Conservation (phyloP, 176 grass and related monocot genomes). For the Cenchrus purpureus region DNA sequence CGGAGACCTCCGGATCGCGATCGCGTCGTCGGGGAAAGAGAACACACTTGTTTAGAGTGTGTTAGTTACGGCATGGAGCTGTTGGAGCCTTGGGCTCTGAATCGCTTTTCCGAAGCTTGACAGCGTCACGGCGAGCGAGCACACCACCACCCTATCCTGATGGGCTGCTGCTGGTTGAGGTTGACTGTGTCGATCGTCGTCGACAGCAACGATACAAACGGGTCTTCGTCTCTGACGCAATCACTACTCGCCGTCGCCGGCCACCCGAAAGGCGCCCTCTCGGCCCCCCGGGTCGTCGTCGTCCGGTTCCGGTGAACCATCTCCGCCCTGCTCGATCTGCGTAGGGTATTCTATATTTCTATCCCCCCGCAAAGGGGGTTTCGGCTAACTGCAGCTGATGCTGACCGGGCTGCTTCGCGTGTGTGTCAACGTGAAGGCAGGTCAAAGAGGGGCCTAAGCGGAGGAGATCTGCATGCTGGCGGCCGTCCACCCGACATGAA, state of each 20-base stretch:
- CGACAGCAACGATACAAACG: constrained; percentile 38
- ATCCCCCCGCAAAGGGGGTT: not conserved
- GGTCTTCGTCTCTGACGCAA: constrained; percentile 36
- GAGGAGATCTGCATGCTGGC: constrained; percentile 8
- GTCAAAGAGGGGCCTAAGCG: not conserved
- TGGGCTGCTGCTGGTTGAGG: not conserved
- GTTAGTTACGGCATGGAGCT: constrained; percentile 25
- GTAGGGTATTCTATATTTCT: not conserved
- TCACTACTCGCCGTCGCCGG: constrained; percentile 21
- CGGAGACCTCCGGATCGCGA: not conserved
- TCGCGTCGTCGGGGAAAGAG: not conserved
- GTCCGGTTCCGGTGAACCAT: constrained; percentile 39
- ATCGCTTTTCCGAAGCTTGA: constrained; percentile 9
- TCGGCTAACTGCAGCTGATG: constrained; percentile 24
- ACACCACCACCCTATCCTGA: constrained; percentile 9
- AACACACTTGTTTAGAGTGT: not conserved
- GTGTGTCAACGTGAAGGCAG: constrained; percentile 41
- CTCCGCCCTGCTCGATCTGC: not conserved
- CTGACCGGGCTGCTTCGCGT: constrained; percentile 19
- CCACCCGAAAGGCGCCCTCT: constrained; percentile 25
- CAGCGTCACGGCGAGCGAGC: constrained; percentile 23
- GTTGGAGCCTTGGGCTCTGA: constrained; percentile 16
- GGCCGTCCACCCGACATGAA: not conserved
- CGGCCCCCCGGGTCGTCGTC: not conserved
- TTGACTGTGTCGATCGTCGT: not conserved